Evolutionary conservation across 2,329 filamentous ascomycete genomes (phyloP).

Genomic region (Colletotrichum caudatum): DNA sequence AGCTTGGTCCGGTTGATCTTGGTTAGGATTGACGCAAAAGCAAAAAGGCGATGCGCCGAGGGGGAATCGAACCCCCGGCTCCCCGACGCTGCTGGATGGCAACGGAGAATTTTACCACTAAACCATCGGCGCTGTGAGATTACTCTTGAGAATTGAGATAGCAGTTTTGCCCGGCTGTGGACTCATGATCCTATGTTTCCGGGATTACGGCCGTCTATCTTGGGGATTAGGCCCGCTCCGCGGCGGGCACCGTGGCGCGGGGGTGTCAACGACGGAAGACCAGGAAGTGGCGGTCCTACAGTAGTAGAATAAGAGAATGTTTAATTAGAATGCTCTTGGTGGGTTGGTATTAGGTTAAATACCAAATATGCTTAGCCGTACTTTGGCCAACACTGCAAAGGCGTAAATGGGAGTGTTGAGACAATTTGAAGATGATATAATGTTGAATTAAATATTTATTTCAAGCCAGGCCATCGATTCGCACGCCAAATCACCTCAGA

Average conservation of each 20-base stretch:
- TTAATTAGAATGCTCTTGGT: background rate
- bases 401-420: background rate
- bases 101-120: conserved; percentile 42
- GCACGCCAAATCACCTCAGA: background rate
- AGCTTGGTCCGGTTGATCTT: no score
- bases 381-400: rapidly evolving
- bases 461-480: background rate
- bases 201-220: no score
- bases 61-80: conserved; percentile 41
- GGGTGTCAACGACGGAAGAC: background rate
- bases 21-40: background rate
- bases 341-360: background rate
- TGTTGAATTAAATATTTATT: background rate
- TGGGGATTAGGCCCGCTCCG: background rate
- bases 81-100: conserved; percentile 38
- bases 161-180: rapidly evolving
- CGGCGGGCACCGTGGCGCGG: background rate
- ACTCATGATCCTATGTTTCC: background rate
- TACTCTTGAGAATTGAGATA: conserved; percentile 11
- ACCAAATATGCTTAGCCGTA: no score
- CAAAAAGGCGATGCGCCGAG: conserved; percentile 30
- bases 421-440: background rate
- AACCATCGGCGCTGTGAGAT: conserved; percentile 30
- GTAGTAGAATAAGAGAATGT: background rate
- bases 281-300: no score